Conservation (phyloP, 2,329 filamentous ascomycete genomes). For the Fusarium algeriense region DNA sequence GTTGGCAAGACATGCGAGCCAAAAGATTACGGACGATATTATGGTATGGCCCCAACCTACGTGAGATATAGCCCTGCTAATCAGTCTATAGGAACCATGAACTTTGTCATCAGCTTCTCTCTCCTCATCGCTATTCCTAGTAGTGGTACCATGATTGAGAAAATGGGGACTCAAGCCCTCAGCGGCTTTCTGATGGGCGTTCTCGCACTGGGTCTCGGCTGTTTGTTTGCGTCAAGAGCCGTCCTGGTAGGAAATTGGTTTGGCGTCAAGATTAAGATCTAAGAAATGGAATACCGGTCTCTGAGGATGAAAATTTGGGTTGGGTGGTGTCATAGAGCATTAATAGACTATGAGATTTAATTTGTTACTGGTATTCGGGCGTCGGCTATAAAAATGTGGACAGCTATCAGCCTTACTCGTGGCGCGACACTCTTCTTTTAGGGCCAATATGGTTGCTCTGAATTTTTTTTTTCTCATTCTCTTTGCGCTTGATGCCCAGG, state of each 20-base stretch:
- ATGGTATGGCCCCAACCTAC: not conserved
- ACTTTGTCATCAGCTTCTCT: conserved; percentile 18
- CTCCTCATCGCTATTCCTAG: conserved; percentile 5
- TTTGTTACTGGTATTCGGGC: not conserved
- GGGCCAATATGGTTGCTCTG: too few species aligned
- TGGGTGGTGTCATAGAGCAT: not conserved
- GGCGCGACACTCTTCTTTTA: too few species aligned
- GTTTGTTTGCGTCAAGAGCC: conserved; percentile 8
- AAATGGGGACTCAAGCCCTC: conserved; percentile 13
- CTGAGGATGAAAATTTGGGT: too few species aligned
- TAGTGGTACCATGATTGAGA: conserved; percentile 13
- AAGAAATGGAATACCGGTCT: not conserved
- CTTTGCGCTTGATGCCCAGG: too few species aligned
- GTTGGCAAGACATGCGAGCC: conserved; percentile 17
- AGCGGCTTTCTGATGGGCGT: conserved; percentile 13
- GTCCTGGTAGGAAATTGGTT: conserved; percentile 9
- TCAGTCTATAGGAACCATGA: not conserved
- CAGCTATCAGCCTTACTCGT: too few species aligned
- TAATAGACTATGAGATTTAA: not conserved
- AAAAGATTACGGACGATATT: conserved; percentile 21
- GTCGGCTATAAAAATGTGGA: too few species aligned
- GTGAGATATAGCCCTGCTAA: not conserved
- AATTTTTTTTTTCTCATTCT: too few species aligned
- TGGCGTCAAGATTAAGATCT: conserved; percentile 5
- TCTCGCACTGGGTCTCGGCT: not conserved